These are phyloP conservation scores for Cyberlindnera mycetangii DNA, from an alignment of 805 yeast species.

Conservation along the genomic window DNA sequence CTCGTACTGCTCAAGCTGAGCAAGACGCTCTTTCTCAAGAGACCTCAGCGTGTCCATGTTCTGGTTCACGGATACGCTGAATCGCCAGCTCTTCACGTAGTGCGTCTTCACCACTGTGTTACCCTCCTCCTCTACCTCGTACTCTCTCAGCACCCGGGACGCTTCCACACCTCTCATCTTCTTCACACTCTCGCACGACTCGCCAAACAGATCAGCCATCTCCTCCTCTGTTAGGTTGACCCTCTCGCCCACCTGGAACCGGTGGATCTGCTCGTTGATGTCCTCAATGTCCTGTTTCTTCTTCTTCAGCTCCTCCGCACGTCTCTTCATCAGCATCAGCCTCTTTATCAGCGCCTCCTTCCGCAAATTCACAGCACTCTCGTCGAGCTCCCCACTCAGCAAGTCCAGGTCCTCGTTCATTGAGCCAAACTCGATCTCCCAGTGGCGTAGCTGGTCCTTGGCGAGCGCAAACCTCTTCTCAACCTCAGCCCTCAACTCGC, in stretches of 20 bases:
- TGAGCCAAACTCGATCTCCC: constrained; percentile 9
- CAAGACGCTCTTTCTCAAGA: no score
- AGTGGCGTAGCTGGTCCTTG: constrained; percentile 14
- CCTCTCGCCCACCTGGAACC: constrained; percentile 1
- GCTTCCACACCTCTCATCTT: not conserved
- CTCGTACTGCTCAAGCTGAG: constrained; percentile 8
- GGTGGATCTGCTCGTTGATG: constrained; percentile 14
- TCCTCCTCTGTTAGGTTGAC: constrained; percentile 15
- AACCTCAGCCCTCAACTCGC: constrained; percentile 8
- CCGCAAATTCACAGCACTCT: constrained; percentile 4
- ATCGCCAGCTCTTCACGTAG: not conserved
- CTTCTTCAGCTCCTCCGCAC: constrained; percentile 15
- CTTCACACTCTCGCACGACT: constrained; percentile 5
- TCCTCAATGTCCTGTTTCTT: constrained; percentile 19
- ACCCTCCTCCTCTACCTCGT: not conserved
- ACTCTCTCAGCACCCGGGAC: constrained; percentile 1
- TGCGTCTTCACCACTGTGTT: not conserved
- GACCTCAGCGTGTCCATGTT: not conserved
- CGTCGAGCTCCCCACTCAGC: constrained; percentile 4
- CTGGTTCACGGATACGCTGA: constrained; percentile 2
- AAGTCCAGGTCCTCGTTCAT: constrained; percentile 5
- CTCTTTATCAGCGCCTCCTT: constrained; percentile 14
- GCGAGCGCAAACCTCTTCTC: constrained; percentile 10
- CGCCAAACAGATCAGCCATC: constrained; percentile 17
- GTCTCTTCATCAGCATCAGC: constrained; percentile 14